Evolutionary conservation across 208 protist species (phyloP).

Genomic region (Acanthamoeba triangularis): DNA sequence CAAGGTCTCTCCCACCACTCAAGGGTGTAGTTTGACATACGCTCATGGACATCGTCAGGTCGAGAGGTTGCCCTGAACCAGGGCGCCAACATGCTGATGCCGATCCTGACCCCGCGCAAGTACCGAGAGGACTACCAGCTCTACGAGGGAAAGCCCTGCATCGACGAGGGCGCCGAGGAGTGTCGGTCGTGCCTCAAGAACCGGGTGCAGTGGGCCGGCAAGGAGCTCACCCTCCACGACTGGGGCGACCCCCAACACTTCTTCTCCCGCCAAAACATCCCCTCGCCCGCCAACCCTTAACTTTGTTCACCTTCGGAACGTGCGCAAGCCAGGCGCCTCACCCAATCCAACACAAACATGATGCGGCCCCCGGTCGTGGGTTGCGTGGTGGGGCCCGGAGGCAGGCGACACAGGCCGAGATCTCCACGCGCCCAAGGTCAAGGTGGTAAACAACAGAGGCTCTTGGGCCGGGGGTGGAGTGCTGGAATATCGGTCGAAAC

Average conservation of each 20-base stretch:
- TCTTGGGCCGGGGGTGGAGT: neutral
- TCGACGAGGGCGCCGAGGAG: constrained; percentile 84
- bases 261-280: neutral
- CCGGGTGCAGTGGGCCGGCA: constrained; percentile 77
- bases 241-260: constrained; percentile 77
- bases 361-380: no score
- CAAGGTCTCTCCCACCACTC: neutral
- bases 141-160: constrained; percentile 87
- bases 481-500: constrained; percentile 6
- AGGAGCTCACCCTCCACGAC: constrained; percentile 77
- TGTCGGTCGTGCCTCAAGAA: constrained; percentile 77
- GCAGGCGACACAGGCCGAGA: no score
- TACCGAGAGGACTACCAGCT: constrained; percentile 87
- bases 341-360: no score
- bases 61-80: constrained; percentile 14
- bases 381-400: no score
- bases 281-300: neutral
- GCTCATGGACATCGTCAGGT: neutral
- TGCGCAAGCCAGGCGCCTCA: no score
- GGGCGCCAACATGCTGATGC: constrained; percentile 88
- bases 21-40: neutral
- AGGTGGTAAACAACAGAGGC: no score
- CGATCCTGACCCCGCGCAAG: constrained; percentile 86
- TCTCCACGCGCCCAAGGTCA: no score
- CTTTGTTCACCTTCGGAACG: no score